These are phyloP conservation scores for Penicillium sp. DNA, from an alignment of 2,329 filamentous ascomycete genomes.

Conservation along the genomic window DNA sequence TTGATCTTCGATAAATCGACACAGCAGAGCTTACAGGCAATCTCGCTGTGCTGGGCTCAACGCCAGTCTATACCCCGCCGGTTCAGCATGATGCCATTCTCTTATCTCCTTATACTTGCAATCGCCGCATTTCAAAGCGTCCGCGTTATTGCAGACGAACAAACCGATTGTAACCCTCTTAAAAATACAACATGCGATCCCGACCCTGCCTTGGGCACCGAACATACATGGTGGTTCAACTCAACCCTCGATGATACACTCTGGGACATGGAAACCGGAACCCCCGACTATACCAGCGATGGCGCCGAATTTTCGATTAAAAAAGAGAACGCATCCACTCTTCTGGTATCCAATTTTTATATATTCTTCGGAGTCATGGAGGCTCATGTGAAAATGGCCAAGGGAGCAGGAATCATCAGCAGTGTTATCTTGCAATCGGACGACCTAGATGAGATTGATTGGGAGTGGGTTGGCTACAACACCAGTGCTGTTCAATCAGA, in stretches of 20 bases:
- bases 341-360: slow-evolving; percentile 87
- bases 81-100: slow-evolving; percentile 1
- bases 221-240: slow-evolving; percentile 68
- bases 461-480: slow-evolving; percentile 58
- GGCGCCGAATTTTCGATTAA: slow-evolving; percentile 82
- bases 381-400: slow-evolving; percentile 81
- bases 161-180: slow-evolving; percentile 75
- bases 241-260: slow-evolving; percentile 57
- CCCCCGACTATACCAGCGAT: slow-evolving; percentile 67
- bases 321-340: slow-evolving; percentile 79
- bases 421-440: slow-evolving; percentile 93
- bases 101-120: not conserved
- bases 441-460: slow-evolving; percentile 91
- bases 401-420: slow-evolving; percentile 88
- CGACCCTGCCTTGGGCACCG: slow-evolving; percentile 69
- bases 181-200: slow-evolving; percentile 67
- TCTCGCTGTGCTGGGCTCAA: slow-evolving; percentile 1
- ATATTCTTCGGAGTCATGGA: slow-evolving; percentile 97
- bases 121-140: not conserved
- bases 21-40: not conserved
- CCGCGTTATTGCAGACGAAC: not conserved
- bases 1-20: not conserved
- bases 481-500: slow-evolving; percentile 69
- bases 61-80: not conserved
- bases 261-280: slow-evolving; percentile 70